Percentiles rank a stretch among this genome's conserved stretches.
Evolutionary conservation across 2,329 filamentous ascomycete genomes (phyloP).

Genomic region (Volutella citrinella): DNA sequence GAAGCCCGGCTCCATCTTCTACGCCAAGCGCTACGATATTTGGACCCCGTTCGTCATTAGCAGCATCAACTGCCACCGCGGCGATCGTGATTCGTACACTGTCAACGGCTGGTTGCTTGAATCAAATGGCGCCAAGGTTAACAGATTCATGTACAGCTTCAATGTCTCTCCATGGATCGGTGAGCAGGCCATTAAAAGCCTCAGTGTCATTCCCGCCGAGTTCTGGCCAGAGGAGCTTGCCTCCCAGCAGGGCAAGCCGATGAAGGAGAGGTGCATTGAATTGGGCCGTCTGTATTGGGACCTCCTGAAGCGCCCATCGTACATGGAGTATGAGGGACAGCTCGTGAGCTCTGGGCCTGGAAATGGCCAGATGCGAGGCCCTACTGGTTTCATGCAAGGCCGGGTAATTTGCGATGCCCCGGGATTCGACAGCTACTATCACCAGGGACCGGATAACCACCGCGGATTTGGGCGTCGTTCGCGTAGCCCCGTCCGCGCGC

Average conservation of each 20-base stretch:
- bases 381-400: constrained; percentile 36
- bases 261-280: constrained; percentile 35
- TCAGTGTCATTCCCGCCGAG: constrained; percentile 40
- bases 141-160: constrained; percentile 36
- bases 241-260: constrained; percentile 28
- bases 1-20: constrained; percentile 44
- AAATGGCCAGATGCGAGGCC: constrained; percentile 25
- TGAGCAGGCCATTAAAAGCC: constrained; percentile 39
- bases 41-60: constrained; percentile 43
- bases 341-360: constrained; percentile 31
- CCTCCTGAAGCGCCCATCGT: constrained; percentile 41
- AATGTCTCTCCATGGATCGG: constrained; percentile 38
- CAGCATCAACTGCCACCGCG: constrained; percentile 21
- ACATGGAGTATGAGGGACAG: constrained; percentile 45
- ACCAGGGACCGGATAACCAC: constrained; percentile 21
- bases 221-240: constrained; percentile 39
- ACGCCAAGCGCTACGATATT: constrained; percentile 36
- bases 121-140: constrained; percentile 31
- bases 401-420: constrained; percentile 43
- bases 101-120: constrained; percentile 43
- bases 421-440: constrained; percentile 36
- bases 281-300: constrained; percentile 47
- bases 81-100: constrained; percentile 17
- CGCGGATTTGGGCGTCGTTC: constrained; percentile 14
- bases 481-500: constrained; percentile 10